phyloP scores from a whole-genome alignment of 2,329 filamentous ascomycete genomes.

The Trichoderma harzianum region DNA sequence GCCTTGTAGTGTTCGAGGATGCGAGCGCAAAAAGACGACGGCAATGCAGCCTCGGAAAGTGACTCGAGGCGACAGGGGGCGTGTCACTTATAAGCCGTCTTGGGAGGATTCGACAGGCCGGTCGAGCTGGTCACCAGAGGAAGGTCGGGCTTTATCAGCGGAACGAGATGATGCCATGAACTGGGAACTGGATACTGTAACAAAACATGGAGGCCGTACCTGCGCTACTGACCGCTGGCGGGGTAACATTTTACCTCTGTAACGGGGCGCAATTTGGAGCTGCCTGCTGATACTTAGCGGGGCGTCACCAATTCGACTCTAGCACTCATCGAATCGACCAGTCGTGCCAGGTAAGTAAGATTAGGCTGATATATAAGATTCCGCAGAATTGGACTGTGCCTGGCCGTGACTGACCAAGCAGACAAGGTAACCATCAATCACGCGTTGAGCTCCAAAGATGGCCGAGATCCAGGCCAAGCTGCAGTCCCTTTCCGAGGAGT shows the following conservation, averaged over 20 bases:
- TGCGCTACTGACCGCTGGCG: constrained; percentile 18
- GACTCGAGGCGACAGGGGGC: neutral
- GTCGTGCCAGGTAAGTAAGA: neutral
- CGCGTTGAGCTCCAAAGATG: constrained; percentile 43
- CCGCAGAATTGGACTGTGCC: neutral
- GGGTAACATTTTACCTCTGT: constrained; percentile 20
- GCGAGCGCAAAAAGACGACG: neutral
- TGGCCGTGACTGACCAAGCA: neutral
- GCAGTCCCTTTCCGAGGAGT: constrained; percentile 82
- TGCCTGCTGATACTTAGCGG: constrained; percentile 15
- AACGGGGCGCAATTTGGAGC: constrained; percentile 16
- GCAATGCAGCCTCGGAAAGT: neutral
- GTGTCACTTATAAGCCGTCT: neutral
- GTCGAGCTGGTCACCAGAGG: neutral
- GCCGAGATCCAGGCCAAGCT: constrained; percentile 72
- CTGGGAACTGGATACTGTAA: neutral
- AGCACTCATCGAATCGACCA: neutral
- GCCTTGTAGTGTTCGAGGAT: neutral
- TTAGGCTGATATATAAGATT: constrained; percentile 5
- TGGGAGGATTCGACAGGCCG: neutral
- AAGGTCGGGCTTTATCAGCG: neutral
- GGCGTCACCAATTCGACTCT: constrained; percentile 9
- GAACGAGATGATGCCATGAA: constrained; percentile 3
- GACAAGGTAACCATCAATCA: neutral
- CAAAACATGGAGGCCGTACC: constrained; percentile 7